These are phyloP conservation scores for Auxenochlorella protothecoides DNA, from an alignment of 139 green algal species.

Conservation along the genomic window DNA sequence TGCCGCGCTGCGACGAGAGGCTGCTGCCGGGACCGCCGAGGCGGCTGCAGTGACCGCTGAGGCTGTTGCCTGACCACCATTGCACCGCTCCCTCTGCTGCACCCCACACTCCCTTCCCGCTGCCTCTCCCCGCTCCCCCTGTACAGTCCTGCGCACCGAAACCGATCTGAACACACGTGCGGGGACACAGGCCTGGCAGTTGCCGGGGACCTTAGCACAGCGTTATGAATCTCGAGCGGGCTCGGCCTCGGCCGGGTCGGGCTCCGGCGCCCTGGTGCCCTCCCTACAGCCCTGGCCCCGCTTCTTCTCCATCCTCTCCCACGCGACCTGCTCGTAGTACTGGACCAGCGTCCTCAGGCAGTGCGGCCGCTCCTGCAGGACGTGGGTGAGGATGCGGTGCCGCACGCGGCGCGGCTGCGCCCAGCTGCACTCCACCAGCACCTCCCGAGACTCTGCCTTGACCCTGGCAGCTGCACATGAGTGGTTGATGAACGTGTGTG, in stretches of 20 bases:
- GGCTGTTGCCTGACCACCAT: background rate
- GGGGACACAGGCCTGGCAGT: too few relatives aligned
- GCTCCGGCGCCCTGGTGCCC: too few relatives aligned
- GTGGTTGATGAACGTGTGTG: too few relatives aligned
- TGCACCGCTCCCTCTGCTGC: background rate
- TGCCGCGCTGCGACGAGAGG: background rate
- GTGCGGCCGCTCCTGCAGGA: background rate
- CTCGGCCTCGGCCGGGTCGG: too few relatives aligned
- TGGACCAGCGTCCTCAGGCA: slow-evolving; percentile 16
- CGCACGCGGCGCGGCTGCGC: background rate
- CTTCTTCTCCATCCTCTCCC: too few relatives aligned
- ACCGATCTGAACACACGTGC: too few relatives aligned
- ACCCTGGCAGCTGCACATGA: too few relatives aligned
- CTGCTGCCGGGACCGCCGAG: background rate
- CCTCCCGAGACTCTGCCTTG: background rate
- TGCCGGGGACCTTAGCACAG: too few relatives aligned
- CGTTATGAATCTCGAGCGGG: too few relatives aligned
- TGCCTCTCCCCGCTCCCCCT: slow-evolving; percentile 2
- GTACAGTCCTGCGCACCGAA: background rate
- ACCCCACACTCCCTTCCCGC: background rate
- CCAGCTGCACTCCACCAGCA: background rate
- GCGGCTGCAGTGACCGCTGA: background rate
- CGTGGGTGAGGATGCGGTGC: too few relatives aligned
- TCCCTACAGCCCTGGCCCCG: too few relatives aligned
- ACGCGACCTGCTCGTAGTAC: slow-evolving; percentile 17